Evolutionary conservation across 192 early-diverging fungal genomes (phyloP).

Genomic region (Neocallimastix lanati): DNA sequence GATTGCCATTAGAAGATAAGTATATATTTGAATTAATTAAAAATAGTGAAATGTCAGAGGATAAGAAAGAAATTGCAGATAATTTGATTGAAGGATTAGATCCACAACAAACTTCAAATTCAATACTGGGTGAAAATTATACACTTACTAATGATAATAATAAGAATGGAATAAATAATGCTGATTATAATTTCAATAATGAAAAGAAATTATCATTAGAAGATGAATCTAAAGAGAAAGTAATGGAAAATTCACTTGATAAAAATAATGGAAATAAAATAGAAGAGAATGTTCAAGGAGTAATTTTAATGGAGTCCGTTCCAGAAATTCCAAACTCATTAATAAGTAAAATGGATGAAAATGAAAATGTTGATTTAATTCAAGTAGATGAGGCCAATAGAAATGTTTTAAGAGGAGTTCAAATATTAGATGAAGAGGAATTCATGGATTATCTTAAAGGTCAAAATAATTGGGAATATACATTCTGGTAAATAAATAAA

Average conservation of each 20-base stretch:
- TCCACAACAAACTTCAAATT: neutral
- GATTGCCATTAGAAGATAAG: slow-evolving; percentile 11
- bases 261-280: neutral
- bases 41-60: neutral
- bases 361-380: neutral
- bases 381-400: neutral
- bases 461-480: slow-evolving; percentile 17
- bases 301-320: neutral
- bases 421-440: slow-evolving; percentile 28
- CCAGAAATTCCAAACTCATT: neutral
- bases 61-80: neutral
- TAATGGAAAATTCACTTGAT: too few relatives aligned
- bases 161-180: too few relatives aligned
- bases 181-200: too few relatives aligned
- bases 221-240: too few relatives aligned
- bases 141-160: too few relatives aligned
- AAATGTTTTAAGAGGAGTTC: slow-evolving; percentile 11
- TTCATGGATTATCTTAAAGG: slow-evolving; percentile 30
- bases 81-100: neutral
- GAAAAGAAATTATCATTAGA: too few relatives aligned
- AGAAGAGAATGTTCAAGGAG: neutral
- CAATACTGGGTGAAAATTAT: neutral
- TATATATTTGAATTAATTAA: slow-evolving; percentile 16
- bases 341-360: neutral
- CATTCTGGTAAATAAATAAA: slow-evolving; percentile 2